These are phyloP conservation scores for Crithidia acanthocephali DNA, from an alignment of 208 protist species.

Conservation along the genomic window DNA sequence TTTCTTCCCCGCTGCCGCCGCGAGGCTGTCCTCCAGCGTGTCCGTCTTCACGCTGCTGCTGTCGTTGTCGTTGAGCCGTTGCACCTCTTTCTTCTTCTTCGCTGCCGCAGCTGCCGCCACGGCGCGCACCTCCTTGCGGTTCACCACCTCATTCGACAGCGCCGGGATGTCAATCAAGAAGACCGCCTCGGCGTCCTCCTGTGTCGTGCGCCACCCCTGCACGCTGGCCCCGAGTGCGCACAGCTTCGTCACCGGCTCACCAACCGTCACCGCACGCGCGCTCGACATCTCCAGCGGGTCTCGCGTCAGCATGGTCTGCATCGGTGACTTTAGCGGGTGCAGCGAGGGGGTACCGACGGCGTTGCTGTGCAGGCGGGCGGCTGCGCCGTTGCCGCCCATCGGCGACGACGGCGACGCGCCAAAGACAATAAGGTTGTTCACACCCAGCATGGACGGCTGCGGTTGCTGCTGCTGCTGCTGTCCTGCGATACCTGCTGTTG, in stretches of 20 bases:
- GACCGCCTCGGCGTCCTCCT: constrained; percentile 79
- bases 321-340: constrained; percentile 12
- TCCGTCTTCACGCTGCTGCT: background rate
- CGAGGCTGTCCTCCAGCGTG: background rate
- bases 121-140: constrained; percentile 15
- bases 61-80: constrained; percentile 2
- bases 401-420: constrained; percentile 2
- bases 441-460: constrained; percentile 8
- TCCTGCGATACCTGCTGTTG: background rate
- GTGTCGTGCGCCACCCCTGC: constrained; percentile 80
- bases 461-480: no score
- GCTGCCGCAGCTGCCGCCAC: constrained; percentile 5
- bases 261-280: constrained; percentile 39
- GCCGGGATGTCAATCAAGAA: constrained; percentile 72
- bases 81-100: constrained; percentile 1
- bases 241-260: constrained; percentile 51
- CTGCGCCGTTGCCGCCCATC: constrained; percentile 4
- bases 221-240: constrained; percentile 62
- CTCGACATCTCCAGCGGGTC: constrained; percentile 18
- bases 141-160: constrained; percentile 26
- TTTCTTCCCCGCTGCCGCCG: no score
- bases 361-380: background rate
- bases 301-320: constrained; percentile 30
- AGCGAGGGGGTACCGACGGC: constrained; percentile 2
- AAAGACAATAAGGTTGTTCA: constrained; percentile 13